phyloP scores from a whole-genome alignment of 768 basidiomycete genomes.

The Pleurotus tuoliensis region DNA sequence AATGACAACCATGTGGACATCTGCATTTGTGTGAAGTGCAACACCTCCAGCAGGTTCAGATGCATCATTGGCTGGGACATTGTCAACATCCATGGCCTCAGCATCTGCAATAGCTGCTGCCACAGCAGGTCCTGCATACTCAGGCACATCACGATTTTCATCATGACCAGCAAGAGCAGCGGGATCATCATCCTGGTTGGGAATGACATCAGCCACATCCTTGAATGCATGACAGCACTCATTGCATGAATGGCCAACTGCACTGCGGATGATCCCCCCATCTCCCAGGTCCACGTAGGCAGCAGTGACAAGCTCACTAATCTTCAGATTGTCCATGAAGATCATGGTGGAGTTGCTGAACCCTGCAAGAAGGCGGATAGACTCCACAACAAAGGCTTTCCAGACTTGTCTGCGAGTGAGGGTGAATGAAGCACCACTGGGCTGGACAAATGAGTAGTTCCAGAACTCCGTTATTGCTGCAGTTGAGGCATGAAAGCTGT shows the following conservation, averaged over 20 bases:
- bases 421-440: background rate
- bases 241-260: slow-evolving; percentile 6
- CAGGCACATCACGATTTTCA: background rate
- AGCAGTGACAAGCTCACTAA: slow-evolving; percentile 5
- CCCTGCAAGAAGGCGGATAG: slow-evolving; percentile 13
- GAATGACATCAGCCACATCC: slow-evolving; percentile 3
- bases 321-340: slow-evolving; percentile 5
- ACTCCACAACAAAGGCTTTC: slow-evolving; percentile 19
- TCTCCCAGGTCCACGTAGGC: slow-evolving; percentile 6
- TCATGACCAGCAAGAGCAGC: slow-evolving; percentile 7
- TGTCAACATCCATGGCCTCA: too few species aligned
- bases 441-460: slow-evolving; percentile 10
- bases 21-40: background rate
- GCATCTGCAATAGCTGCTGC: too few species aligned
- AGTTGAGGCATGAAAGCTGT: slow-evolving; percentile 18
- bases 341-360: background rate
- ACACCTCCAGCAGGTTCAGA: background rate
- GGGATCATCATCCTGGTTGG: background rate
- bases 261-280: slow-evolving; percentile 6
- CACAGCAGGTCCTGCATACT: too few species aligned
- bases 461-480: slow-evolving; percentile 14
- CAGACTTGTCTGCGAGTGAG: slow-evolving; percentile 13
- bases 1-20: slow-evolving; percentile 10
- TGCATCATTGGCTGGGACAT: background rate
- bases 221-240: slow-evolving; percentile 11